Evolutionary conservation across 495 filamentous ascomycete genomes (phyloP), one percentile per base, ranked within the genome.

Genomic region (Tuber borchii): DNA sequence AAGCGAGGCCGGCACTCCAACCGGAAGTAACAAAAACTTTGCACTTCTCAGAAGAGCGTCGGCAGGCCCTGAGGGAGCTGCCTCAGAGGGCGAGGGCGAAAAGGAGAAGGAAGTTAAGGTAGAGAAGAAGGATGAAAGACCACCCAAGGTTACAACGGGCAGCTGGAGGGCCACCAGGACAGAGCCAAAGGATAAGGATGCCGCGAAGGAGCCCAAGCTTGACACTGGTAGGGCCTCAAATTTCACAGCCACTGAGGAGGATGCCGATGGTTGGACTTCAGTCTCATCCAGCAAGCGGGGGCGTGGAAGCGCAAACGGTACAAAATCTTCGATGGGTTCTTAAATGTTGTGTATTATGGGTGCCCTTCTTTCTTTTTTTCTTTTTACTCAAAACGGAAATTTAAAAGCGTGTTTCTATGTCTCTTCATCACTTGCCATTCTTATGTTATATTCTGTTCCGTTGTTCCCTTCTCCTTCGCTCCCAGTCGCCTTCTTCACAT

Each of bases 221-320:
- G 69, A 71, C 20, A n/a, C 17, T 16, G 26, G 20, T 7, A 71
- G 78, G 81, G 81, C 78, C 80, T 26, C 20, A 10, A n/a, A 65
- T 26, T 76, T 78, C 14, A 75, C 80, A 39, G 45, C 75, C 26
- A 42, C 72, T 42, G 77, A 73, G 70, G 82, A 80, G 39, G 71
- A 74, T 26, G 72, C 80, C 16, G 68, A 73, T 37, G 73, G 78
- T 43, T 82, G 81, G 81, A 80, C 80, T 22, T 77, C 80, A 20
- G 81, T 82, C 51, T 48, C 74, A 22, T 42, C 72, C 34, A 76
- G 71, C 46, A 82, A 80, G 40, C 72, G 76, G 26, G 76, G 80
- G 10, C 46, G 78, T 22, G 73, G 78, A 44, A 42, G 42, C 39
- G 45, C 70, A 19, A 83, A 77, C 31, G 74, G 73, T 12, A 61